These are phyloP conservation scores for Dictyostelium brefeldianum DNA, from an alignment of 78 protist genomes.

Conservation along the genomic window DNA sequence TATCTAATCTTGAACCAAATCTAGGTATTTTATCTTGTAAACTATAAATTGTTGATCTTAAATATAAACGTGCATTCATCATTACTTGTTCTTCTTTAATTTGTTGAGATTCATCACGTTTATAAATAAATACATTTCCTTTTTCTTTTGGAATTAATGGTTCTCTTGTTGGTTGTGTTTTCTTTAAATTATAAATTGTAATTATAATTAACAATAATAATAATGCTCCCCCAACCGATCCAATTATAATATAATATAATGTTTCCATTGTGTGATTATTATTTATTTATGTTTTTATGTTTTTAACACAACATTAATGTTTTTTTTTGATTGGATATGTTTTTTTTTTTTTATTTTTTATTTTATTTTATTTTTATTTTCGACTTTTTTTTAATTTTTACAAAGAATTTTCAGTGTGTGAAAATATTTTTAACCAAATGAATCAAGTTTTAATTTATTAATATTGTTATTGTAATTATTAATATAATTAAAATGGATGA, in stretches of 20 bases:
- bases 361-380: not conserved
- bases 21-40: slow-evolving; percentile 23
- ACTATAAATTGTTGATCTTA: slow-evolving; percentile 64
- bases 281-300: not conserved
- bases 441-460: too few species aligned
- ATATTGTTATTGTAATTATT: too few species aligned
- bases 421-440: too few species aligned
- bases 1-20: slow-evolving; percentile 63
- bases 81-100: slow-evolving; percentile 40
- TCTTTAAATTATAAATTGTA: not conserved
- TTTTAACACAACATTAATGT: not conserved
- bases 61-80: slow-evolving; percentile 69
- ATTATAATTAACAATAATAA: not conserved
- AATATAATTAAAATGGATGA: too few species aligned
- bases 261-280: not conserved
- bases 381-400: not conserved
- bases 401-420: too few species aligned
- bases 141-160: slow-evolving; percentile 49
- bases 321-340: not conserved
- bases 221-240: not conserved
- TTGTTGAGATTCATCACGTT: slow-evolving; percentile 26
- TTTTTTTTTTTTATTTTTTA: not conserved
- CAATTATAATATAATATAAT: not conserved
- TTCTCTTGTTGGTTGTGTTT: not conserved
- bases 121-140: slow-evolving; percentile 69